A percentile compares a stretch with the other conserved stretches of the same genome.
Conservation (phyloP, 495 filamentous ascomycete species). For the Sporormia fimetaria region DNA sequence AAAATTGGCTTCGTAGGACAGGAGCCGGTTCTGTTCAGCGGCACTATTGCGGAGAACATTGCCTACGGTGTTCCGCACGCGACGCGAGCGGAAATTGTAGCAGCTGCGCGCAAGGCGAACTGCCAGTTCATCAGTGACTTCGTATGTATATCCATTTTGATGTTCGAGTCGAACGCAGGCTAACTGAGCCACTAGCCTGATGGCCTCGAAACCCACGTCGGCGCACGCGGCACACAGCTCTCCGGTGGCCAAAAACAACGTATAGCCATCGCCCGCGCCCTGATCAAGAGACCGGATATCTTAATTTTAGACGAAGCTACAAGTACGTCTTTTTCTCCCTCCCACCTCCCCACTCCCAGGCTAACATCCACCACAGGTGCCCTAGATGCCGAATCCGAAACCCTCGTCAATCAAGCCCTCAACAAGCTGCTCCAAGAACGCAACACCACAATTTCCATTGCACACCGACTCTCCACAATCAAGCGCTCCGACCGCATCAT, state of each 20-base stretch:
- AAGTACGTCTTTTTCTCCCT: constrained; percentile 9
- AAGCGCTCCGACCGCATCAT: constrained; percentile 90
- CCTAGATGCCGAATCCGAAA: constrained; percentile 95
- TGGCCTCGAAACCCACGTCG: constrained; percentile 86
- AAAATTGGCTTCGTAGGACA: constrained; percentile 93
- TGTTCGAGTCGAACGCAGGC: not conserved
- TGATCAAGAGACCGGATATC: constrained; percentile 94
- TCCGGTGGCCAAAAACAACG: constrained; percentile 96
- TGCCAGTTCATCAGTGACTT: constrained; percentile 95
- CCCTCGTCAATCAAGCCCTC: constrained; percentile 83
- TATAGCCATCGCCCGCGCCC: constrained; percentile 88
- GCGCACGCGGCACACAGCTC: constrained; percentile 83
- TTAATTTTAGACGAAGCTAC: constrained; percentile 81
- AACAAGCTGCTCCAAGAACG: constrained; percentile 66
- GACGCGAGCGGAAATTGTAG: constrained; percentile 66
- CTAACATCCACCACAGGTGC: constrained; percentile 35
- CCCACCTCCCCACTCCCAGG: constrained; percentile 44
- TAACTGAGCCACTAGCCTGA: constrained; percentile 50
- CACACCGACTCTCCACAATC: constrained; percentile 89
- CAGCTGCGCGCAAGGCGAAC: constrained; percentile 86
- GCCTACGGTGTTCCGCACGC: constrained; percentile 80
- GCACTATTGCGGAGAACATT: constrained; percentile 93
- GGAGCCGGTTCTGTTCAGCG: constrained; percentile 92
- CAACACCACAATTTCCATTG: constrained; percentile 94
- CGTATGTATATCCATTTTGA: constrained; percentile 34